Evolutionary conservation across 768 basidiomycete species (phyloP).

Genomic region (Agrocybe chaxingu): DNA sequence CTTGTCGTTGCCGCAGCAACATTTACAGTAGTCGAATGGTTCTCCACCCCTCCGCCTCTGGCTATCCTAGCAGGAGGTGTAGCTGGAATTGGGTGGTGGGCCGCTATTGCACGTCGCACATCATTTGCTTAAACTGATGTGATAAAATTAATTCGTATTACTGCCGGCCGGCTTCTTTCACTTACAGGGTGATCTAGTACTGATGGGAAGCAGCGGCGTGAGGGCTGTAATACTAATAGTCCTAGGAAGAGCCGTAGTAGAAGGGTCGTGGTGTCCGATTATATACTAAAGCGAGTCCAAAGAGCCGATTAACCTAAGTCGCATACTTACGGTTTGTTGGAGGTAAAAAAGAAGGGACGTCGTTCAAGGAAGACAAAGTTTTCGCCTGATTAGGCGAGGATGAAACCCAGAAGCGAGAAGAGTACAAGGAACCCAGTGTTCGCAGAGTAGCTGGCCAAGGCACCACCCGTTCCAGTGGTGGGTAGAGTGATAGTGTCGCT

Average conservation of each 20-base stretch:
- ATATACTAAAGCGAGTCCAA: neutral
- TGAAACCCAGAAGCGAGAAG: constrained; percentile 23
- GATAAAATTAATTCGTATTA: neutral
- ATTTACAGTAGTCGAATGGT: constrained; percentile 41
- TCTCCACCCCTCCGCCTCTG: constrained; percentile 32
- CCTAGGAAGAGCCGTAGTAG: too few species aligned
- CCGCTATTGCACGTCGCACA: constrained; percentile 23
- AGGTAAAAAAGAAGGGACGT: constrained; percentile 16
- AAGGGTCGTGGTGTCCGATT: too few species aligned
- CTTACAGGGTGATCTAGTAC: too few species aligned
- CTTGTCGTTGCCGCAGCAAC: constrained; percentile 36
- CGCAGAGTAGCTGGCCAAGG: constrained; percentile 15
- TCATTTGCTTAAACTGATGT: too few species aligned
- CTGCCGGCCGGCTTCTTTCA: neutral
- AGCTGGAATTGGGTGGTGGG: constrained; percentile 43
- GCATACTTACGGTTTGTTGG: neutral
- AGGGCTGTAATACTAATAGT: too few species aligned
- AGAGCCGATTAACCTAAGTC: neutral
- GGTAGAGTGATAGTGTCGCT: constrained; percentile 18
- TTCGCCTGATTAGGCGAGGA: constrained; percentile 15
- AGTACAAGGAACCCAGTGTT: constrained; percentile 24
- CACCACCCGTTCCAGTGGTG: constrained; percentile 15
- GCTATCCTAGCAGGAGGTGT: constrained; percentile 37
- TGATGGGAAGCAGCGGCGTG: too few species aligned
- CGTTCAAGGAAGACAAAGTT: constrained; percentile 11